Conservation (phyloP, 2,329 filamentous ascomycete species). For the Cladobotryum mycophilum region DNA sequence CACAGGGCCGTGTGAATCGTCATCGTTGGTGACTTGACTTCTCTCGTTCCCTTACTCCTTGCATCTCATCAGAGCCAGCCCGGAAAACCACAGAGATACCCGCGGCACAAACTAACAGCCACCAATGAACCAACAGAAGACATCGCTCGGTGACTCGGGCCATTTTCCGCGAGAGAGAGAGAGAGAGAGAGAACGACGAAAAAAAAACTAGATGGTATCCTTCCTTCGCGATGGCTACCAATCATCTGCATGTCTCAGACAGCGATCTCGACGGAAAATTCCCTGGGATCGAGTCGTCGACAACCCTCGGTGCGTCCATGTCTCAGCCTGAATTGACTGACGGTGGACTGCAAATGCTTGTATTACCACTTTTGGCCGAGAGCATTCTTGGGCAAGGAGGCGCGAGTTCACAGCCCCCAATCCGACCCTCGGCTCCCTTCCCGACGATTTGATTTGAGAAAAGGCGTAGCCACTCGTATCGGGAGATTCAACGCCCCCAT, state of each 20-base stretch:
- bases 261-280: constrained; percentile 4
- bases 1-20: no score
- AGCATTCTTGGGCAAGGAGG: background rate
- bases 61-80: background rate
- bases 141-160: no score
- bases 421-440: no score
- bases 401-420: no score
- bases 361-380: no score
- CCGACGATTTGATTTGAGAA: no score
- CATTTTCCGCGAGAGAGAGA: background rate
- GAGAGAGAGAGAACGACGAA: background rate
- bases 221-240: background rate
- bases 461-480: no score
- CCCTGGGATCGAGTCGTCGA: background rate
- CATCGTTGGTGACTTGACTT: background rate
- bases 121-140: background rate
- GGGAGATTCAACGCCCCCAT: no score
- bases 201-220: background rate
- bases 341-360: no score
- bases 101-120: background rate
- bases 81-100: no score
- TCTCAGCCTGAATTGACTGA: background rate
- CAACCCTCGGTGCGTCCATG: background rate
- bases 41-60: background rate
- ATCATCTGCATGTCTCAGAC: constrained; percentile 1